Conservation (phyloP, 805 yeast genomes). For the Priceomyces medius region DNA sequence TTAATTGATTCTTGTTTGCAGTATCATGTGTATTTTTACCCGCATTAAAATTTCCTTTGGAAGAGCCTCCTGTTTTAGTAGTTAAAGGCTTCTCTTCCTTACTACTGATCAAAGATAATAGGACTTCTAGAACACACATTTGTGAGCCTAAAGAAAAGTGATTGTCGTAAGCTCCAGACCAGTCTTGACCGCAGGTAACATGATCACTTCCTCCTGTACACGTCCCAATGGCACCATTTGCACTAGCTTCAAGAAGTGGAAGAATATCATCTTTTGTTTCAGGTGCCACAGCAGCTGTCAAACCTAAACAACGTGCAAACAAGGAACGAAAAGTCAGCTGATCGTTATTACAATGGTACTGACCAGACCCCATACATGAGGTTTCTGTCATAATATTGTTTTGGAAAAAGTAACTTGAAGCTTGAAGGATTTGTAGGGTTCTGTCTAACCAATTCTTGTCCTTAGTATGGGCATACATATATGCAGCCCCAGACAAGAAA, state of each 20-base stretch:
- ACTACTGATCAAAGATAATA: slow-evolving; percentile 36
- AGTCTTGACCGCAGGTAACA: slow-evolving; percentile 78
- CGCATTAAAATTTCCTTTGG: slow-evolving; percentile 34
- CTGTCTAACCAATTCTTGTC: slow-evolving; percentile 44
- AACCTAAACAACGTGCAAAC: slow-evolving; percentile 61
- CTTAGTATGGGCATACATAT: slow-evolving; percentile 60
- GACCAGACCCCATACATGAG: slow-evolving; percentile 51
- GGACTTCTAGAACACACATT: slow-evolving; percentile 69
- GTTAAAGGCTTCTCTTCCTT: slow-evolving; percentile 32
- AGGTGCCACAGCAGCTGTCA: slow-evolving; percentile 57
- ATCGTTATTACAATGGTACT: slow-evolving; percentile 59
- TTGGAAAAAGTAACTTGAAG: slow-evolving; percentile 42
- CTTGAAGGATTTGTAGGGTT: slow-evolving; percentile 34
- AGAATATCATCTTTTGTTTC: slow-evolving; percentile 41
- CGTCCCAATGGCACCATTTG: slow-evolving; percentile 70
- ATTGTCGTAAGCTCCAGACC: slow-evolving; percentile 69
- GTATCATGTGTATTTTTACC: slow-evolving; percentile 36
- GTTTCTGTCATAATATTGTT: slow-evolving; percentile 57
- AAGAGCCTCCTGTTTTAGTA: slow-evolving; percentile 35
- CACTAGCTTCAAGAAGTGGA: slow-evolving; percentile 47
- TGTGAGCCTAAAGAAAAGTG: slow-evolving; percentile 82
- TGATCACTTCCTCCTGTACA: slow-evolving; percentile 87
- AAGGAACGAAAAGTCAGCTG: slow-evolving; percentile 76
- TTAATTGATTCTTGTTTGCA: slow-evolving; percentile 41
- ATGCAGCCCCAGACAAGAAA: slow-evolving; percentile 66